Evolutionary conservation across 1,284 basidiomycete species (phyloP), one percentile per base, ranked within the genome.

Genomic region (Caloboletus inedulis): DNA sequence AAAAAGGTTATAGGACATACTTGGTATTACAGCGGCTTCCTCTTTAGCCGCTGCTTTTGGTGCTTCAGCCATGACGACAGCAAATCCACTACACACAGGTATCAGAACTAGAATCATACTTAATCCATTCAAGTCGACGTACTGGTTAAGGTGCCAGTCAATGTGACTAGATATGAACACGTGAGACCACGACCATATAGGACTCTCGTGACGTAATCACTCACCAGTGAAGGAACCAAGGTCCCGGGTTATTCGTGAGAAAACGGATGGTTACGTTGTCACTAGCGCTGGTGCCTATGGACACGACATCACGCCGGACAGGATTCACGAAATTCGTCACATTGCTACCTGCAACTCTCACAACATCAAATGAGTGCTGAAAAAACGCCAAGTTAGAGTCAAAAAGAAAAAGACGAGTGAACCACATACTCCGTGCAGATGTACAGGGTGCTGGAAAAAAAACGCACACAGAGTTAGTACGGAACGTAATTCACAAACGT

Each of bases 171-270:
- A 31, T 18, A 43, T 21, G 1, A 3, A 43, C 8, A 43, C 9
- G 51, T 55, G 8, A 55, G 42, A 51, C 16, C n/a, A 27, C 4
- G 21, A 45, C 35, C 33, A 8, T 39, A 37, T 7, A 12, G 4
- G 19, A 35, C 9, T 18, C 8, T 37, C 21, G 23, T n/a, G 4
- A 43, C 21, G 31, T 40, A 23, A 43, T 41, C 10, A 51, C 69
- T 55, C 50, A 76, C 69, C 77, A 78, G 51, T 77, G 76, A 41
- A 77, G 56, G 64, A 76, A 71, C 77, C 78, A 77, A 9, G 77
- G 76, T 7, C 77, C 78, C 4, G 74, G 57, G 45, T 79, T 79
- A 50, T 78, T 66, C 3, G 77, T 76, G 23, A 48, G 49, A 55
- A 78, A 79, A 36, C 77, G 74, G 43, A 79, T 72, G 5, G 74